phyloP scores from a whole-genome alignment of 345 rosid genomes.

The Rubroshorea leprosula region DNA sequence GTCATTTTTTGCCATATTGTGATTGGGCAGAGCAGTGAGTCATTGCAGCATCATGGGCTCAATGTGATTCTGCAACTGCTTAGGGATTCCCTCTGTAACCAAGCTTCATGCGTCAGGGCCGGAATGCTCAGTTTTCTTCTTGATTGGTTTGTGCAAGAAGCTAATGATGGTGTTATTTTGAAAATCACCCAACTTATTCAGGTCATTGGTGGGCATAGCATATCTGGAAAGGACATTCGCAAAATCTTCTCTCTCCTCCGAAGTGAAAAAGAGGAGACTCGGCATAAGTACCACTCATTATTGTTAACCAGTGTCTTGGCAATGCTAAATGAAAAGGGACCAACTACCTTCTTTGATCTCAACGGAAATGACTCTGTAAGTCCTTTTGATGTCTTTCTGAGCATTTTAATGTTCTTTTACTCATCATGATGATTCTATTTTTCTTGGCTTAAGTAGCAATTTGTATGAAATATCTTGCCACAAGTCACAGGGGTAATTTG shows the following conservation, averaged over 20 bases:
- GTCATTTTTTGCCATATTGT: constrained; percentile 39
- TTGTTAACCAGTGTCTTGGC: constrained; percentile 70
- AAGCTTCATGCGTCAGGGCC: constrained; percentile 84
- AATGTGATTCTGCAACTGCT: constrained; percentile 73
- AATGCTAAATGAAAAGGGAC: constrained; percentile 97
- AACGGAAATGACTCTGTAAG: constrained; percentile 89
- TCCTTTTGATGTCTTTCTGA: constrained; percentile 9
- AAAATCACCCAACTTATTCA: constrained; percentile 80
- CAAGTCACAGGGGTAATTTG: neutral
- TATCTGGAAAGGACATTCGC: constrained; percentile 97
- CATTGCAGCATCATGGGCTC: constrained; percentile 79
- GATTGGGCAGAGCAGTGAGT: constrained; percentile 99
- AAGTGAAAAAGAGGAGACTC: constrained; percentile 80
- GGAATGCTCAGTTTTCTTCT: constrained; percentile 94
- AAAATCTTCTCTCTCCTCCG: constrained; percentile 92
- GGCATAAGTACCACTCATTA: constrained; percentile 78
- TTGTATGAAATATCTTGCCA: neutral
- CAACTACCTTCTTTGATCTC: constrained; percentile 88
- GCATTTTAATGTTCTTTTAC: neutral
- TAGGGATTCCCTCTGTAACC: constrained; percentile 83
- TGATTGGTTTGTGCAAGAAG: constrained; percentile 90
- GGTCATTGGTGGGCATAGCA: constrained; percentile 94
- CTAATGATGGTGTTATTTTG: constrained; percentile 60
- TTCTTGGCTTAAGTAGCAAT: neutral
- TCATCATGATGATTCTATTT: neutral